A percentile compares a stretch with the other conserved stretches of the same genome.
phyloP scores from a whole-genome alignment of 495 filamentous ascomycete species.

The Bacidia gigantensis region DNA sequence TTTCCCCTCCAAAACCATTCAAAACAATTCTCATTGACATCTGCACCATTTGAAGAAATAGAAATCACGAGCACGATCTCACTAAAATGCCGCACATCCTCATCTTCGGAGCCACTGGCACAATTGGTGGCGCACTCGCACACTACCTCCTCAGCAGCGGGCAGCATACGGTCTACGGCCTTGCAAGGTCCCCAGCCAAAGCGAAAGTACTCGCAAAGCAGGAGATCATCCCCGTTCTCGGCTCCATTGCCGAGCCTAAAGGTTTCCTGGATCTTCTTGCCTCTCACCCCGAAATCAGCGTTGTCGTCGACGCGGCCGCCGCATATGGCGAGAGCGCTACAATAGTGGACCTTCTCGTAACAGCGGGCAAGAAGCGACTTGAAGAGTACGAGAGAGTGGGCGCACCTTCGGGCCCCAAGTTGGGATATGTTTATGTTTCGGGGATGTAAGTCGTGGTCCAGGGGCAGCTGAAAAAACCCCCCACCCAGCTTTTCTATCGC shows the following conservation, averaged over 20 bases:
- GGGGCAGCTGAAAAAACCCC: too few species aligned
- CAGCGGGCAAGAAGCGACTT: constrained; percentile 16
- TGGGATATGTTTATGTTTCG: too few species aligned
- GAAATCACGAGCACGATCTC: too few species aligned
- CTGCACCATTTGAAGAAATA: too few species aligned
- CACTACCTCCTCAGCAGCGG: constrained; percentile 21
- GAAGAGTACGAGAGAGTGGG: constrained; percentile 7
- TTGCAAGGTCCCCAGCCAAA: constrained; percentile 25
- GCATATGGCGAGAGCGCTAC: constrained; percentile 13
- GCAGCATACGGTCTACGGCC: constrained; percentile 27
- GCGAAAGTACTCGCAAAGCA: constrained; percentile 19
- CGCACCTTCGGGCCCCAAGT: constrained; percentile 16
- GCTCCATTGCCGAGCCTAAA: constrained; percentile 11
- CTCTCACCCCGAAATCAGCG: constrained; percentile 20
- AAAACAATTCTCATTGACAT: background rate
- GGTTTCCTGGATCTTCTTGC: constrained; percentile 14
- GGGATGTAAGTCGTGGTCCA: too few species aligned
- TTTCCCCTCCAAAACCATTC: background rate
- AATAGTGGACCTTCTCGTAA: constrained; percentile 18
- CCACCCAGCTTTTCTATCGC: too few species aligned
- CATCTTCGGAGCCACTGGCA: constrained; percentile 32
- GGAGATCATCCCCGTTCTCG: constrained; percentile 23
- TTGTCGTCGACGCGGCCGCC: constrained; percentile 24
- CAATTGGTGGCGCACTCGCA: constrained; percentile 26
- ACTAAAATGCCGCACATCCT: constrained; percentile 35